These are phyloP conservation scores for Durusdinium trenchii DNA, from an alignment of 73 alveolate species.

Conservation along the genomic window DNA sequence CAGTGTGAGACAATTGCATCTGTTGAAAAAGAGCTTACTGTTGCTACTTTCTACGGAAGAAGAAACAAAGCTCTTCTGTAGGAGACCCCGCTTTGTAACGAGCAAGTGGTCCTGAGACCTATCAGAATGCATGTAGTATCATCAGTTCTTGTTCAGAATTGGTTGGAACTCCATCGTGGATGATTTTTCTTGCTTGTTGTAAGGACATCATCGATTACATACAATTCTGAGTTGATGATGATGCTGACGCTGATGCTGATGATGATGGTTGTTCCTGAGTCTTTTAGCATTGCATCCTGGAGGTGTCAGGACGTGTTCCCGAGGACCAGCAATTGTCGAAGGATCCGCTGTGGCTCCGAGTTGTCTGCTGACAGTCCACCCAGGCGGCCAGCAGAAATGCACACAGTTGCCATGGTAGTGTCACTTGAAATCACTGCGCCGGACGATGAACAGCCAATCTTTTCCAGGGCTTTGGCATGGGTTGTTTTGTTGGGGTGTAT, in stretches of 20 bases:
- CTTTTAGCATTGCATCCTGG: no score
- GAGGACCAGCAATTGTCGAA: no score
- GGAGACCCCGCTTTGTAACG: not conserved
- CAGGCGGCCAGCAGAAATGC: not conserved
- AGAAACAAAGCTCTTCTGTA: not conserved
- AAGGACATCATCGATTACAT: no score
- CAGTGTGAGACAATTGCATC: not conserved
- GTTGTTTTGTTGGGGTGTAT: not conserved
- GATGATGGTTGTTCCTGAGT: no score
- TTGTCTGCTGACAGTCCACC: not conserved
- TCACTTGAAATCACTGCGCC: not conserved
- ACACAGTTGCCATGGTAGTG: not conserved
- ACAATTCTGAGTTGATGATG: no score
- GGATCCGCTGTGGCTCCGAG: no score
- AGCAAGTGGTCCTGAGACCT: not conserved
- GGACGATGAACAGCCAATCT: not conserved
- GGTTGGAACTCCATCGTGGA: not conserved
- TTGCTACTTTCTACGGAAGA: not conserved
- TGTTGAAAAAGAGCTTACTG: not conserved
- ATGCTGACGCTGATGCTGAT: no score
- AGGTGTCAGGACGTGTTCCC: no score
- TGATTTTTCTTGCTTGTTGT: not conserved
- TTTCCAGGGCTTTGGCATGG: not conserved
- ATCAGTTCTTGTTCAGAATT: not conserved
- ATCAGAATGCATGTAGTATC: not conserved